phyloP scores from a whole-genome alignment of 257 asterid genomes.

The Solanum medicagineum region DNA sequence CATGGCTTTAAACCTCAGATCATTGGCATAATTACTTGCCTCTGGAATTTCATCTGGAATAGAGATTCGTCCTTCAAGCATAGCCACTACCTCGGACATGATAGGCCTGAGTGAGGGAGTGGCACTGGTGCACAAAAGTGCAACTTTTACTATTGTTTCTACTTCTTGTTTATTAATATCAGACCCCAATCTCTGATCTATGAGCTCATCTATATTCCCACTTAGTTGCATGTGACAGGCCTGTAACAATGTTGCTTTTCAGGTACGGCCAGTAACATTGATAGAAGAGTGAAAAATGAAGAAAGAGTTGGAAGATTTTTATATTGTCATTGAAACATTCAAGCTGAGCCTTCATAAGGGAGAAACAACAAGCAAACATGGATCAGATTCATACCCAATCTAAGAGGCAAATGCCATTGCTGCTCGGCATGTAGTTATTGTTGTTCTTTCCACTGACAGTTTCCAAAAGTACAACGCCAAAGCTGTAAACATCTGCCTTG shows the following conservation, averaged over 20 bases:
- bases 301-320: neutral
- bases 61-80: constrained; percentile 55
- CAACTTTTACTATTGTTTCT: constrained; percentile 49
- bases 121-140: constrained; percentile 60
- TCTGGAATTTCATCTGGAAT: constrained; percentile 41
- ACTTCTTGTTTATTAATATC: constrained; percentile 36
- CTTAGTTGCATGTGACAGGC: constrained; percentile 59
- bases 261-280: neutral
- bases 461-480: constrained; percentile 25
- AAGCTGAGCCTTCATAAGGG: neutral
- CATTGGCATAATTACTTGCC: constrained; percentile 35
- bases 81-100: constrained; percentile 73
- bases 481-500: constrained; percentile 32
- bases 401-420: constrained; percentile 6
- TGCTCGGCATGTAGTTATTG: constrained; percentile 5
- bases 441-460: constrained; percentile 19
- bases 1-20: constrained; percentile 71
- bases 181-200: constrained; percentile 37
- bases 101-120: constrained; percentile 70
- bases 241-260: constrained; percentile 16
- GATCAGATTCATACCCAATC: constrained; percentile 14
- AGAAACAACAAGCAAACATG: neutral
- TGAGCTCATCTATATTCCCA: constrained; percentile 39
- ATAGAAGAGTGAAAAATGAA: neutral
- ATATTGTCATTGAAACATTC: neutral